These are phyloP conservation scores for Keithomyces neogunnii DNA, from an alignment of 2,329 filamentous ascomycete genomes.

Conservation along the genomic window DNA sequence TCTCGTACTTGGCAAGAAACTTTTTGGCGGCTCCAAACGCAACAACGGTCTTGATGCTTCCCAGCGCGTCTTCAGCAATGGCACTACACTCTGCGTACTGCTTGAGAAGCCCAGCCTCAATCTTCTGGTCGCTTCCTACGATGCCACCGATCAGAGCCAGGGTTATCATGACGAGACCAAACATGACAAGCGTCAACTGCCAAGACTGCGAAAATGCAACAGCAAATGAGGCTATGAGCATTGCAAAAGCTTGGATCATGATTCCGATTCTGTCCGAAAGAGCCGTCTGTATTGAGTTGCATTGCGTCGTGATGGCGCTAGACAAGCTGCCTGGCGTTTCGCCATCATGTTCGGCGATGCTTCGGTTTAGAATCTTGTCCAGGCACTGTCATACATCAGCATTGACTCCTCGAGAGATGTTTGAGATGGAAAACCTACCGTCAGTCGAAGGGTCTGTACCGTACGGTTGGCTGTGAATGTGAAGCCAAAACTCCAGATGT, in stretches of 20 bases:
- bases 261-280: constrained; percentile 5
- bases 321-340: constrained; percentile 3
- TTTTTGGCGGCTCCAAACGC: constrained; percentile 4
- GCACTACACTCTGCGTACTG: constrained; percentile 3
- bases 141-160: constrained; percentile 3
- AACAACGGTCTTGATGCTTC: constrained; percentile 5
- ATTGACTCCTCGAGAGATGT: not conserved
- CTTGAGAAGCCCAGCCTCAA: constrained; percentile 5
- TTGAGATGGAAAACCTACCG: not conserved
- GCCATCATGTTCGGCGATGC: constrained; percentile 1
- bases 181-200: constrained; percentile 6
- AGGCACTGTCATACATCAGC: constrained; percentile 1
- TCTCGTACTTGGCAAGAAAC: constrained; percentile 4
- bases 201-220: constrained; percentile 6
- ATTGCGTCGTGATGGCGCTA: constrained; percentile 4
- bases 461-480: constrained; percentile 4
- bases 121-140: constrained; percentile 6
- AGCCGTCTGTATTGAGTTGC: constrained; percentile 4
- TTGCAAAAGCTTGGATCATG: constrained; percentile 6
- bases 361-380: constrained; percentile 2
- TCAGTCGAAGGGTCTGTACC: constrained; percentile 4
- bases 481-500: constrained; percentile 4
- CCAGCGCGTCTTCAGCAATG: constrained; percentile 5
- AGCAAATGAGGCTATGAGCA: constrained; percentile 5
- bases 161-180: constrained; percentile 3